Percentiles rank a stretch among this genome's conserved stretches.
Evolutionary conservation across 805 yeast genomes (phyloP).

Genomic region (Nakazawaea peltata): DNA sequence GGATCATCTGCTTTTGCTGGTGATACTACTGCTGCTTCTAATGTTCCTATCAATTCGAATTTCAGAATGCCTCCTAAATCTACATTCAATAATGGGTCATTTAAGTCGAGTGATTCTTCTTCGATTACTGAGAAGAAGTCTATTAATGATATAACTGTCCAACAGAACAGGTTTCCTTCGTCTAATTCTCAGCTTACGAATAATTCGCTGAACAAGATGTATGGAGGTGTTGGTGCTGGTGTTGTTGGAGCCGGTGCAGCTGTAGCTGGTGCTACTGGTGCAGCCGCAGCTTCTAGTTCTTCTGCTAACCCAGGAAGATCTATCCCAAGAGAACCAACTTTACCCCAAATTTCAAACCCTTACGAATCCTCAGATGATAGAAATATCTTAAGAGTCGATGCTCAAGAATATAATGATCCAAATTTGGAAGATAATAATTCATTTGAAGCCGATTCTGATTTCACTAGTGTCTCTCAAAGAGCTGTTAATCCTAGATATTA

Average conservation of each 20-base stretch:
- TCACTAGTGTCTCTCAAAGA: slow-evolving; percentile 74
- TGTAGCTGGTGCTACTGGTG: background rate
- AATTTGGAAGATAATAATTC: slow-evolving; percentile 18
- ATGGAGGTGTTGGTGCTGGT: background rate
- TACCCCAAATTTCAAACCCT: slow-evolving; percentile 11
- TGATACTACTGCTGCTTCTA: too few species aligned
- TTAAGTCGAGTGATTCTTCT: slow-evolving; percentile 6
- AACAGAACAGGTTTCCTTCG: slow-evolving; percentile 8
- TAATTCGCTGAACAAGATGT: slow-evolving; percentile 1
- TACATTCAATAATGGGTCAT: slow-evolving; percentile 3
- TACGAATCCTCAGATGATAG: slow-evolving; percentile 12
- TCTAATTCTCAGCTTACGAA: slow-evolving; percentile 7
- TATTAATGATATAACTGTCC: slow-evolving; percentile 10
- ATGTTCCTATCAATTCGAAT: too few species aligned
- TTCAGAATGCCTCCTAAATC: slow-evolving; percentile 5
- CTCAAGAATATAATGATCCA: slow-evolving; percentile 8
- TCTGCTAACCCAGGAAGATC: too few species aligned
- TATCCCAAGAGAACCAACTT: slow-evolving; percentile 10
- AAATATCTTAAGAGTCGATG: slow-evolving; percentile 5
- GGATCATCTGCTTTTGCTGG: background rate
- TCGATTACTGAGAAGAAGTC: slow-evolving; percentile 13
- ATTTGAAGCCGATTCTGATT: slow-evolving; percentile 43
- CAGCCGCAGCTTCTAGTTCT: too few species aligned
- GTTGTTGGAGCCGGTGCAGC: background rate
- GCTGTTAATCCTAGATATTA: slow-evolving; percentile 56